Base-by-base conservation (phyloP, 805 yeast species). In the Naumovozyma castellii region DNA sequence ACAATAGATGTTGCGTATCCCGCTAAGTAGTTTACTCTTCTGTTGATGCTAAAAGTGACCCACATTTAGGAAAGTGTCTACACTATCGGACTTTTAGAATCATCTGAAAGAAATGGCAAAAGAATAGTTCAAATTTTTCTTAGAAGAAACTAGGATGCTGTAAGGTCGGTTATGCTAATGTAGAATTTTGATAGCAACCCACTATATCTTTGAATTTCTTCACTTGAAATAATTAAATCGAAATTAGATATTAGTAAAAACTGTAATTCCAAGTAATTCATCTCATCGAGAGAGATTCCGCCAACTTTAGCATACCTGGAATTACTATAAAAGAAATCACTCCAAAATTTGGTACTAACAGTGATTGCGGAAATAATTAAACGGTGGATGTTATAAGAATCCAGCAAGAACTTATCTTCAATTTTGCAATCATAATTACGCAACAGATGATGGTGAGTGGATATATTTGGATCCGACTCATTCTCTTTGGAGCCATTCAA, bases 281-380 rank as follows among this genome's bases (percentile, higher is more conserved):
- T 71, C 59, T 92, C 99, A 41, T 85, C 95, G 42, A 87, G 69
- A 5, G 97, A 95, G 40, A 90, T 70, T 0, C 97, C 97, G 4
- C 97, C 97, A 34, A 90, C 92, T 59, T 88, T 84, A 9, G 97
- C 96, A 60, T 90, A 90, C 47, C 97, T 73, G 40, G 92, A 78
- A 59, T 90, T 90, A 57, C 90, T 90, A 69, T 90, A 90, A 56
- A 88, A 90, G 36, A 88, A 85, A 62, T 90, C 97, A 52, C 90
- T 80, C 61, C 88, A 88, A 61, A 90, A 90, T 66, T 92, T 92
- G 30, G 95, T 83, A 19, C 95, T 85, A 18, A 92, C 97, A 0
- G 99, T 90, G 44, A 92, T 81, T 3, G 97, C 97, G 10, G 95
- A 83, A 36, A 92, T 90, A 37, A 92, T 84, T 47, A 92, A 70